Base-by-base conservation (phyloP, 2,329 filamentous ascomycete species). In the Neonectria punicea region DNA sequence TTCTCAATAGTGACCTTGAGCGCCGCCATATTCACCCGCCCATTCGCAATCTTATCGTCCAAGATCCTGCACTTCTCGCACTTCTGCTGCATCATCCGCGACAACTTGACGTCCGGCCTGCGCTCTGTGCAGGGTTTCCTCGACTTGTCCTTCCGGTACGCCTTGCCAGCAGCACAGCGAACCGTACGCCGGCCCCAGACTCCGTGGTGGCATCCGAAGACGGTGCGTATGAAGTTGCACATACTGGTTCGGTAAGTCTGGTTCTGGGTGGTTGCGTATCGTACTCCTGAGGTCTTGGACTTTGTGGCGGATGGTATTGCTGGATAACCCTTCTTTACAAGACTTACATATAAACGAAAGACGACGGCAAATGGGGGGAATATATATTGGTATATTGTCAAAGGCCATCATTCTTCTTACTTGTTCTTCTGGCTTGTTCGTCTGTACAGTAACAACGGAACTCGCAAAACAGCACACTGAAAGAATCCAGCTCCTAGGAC, bases 131-230 rank as follows among this genome's bases (percentile, higher is more conserved):
- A 22, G 22, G 22, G 22, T 22, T 22, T 22, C 22, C 5, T 1
- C 34, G 34, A 36, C 4, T 53, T 47, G 43, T 59, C 67, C 11
- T 22, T 55, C 13, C 43, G 30, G 55, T 68, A 68, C 50, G 70
- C 63, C 16, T 72, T 32, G 36, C 64, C 68, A 3, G 54, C 55
- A 28, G 57, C 34, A 59, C 75, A 79, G 4, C 43, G 53, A 54
- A 66, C 73, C 25, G 74, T 60, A 22, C 70, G 65, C 14, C 66
- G 63, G 34, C 76, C 73, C 77, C 73, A 76, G 32, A 59, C 34
- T 30, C 69, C 54, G 63, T 78, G 75, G 5, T 49, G 22, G 70
- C 76, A 78, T 32, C 30, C 30, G 55, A 74, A 78, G 36, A 75
- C 32, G 34, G 67, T 67, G 34, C 70, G 70, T 8, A 65, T 43